Conservation (phyloP, 139 green algal genomes). For the Spirogloea muscicola region DNA sequence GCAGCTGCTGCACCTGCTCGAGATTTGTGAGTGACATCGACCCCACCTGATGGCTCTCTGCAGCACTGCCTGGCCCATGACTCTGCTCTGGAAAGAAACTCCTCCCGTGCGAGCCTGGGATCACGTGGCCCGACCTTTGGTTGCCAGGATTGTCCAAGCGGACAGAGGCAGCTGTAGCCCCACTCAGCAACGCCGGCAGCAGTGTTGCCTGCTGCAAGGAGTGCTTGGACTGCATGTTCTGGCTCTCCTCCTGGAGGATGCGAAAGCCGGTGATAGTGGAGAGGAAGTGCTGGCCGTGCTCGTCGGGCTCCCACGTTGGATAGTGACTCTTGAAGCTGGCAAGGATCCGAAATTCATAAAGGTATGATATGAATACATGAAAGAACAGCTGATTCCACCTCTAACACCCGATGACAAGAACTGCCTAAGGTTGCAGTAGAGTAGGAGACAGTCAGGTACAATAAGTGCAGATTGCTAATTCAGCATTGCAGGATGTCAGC, state of each 20-base stretch:
- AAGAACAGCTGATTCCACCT: too few relatives aligned
- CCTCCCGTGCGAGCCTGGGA: too few relatives aligned
- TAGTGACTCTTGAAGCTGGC: constrained; percentile 59
- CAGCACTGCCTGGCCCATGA: background rate
- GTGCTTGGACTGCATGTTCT: constrained; percentile 8
- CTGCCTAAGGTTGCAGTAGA: too few relatives aligned
- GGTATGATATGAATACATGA: too few relatives aligned
- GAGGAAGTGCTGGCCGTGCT: constrained; percentile 57
- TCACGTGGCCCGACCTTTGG: too few relatives aligned
- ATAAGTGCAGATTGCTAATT: too few relatives aligned
- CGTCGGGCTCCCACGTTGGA: constrained; percentile 69
- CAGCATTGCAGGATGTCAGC: too few relatives aligned
- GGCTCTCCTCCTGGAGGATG: constrained; percentile 16
- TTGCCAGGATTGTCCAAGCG: too few relatives aligned
- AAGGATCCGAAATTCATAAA: background rate
- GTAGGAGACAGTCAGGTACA: too few relatives aligned
- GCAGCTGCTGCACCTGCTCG: constrained; percentile 26
- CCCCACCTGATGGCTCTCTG: too few relatives aligned
- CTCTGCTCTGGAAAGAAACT: too few relatives aligned
- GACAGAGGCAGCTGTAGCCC: too few relatives aligned
- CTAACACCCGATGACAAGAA: constrained; percentile 38
- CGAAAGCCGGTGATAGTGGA: constrained; percentile 37
- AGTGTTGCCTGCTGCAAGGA: background rate
- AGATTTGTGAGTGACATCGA: constrained; percentile 12
- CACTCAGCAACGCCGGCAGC: background rate